These are phyloP conservation scores for Chlamydomonas reinhardtii DNA, from an alignment of 163 green algal species.

Conservation along the genomic window DNA sequence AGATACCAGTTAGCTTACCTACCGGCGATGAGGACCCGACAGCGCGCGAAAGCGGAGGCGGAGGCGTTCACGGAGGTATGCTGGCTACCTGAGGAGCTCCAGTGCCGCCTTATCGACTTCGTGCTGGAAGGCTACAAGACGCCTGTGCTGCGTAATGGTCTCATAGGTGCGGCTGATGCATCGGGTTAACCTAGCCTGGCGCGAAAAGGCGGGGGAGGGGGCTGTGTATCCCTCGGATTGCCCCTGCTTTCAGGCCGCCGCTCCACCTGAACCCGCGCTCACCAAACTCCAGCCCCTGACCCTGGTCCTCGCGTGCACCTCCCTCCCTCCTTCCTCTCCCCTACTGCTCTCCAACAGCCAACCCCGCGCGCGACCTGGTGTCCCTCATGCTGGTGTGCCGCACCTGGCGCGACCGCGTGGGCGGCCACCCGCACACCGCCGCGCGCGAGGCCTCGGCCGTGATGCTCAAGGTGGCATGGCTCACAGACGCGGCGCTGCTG, in stretches of 20 bases:
- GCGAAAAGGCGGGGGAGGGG: too few relatives aligned
- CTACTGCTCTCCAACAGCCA: background rate
- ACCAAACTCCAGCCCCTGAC: too few relatives aligned
- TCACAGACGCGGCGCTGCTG: constrained; percentile 1
- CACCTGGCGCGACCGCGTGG: background rate
- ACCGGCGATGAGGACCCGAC: background rate
- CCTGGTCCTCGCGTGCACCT: too few relatives aligned
- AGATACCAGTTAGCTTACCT: too few relatives aligned
- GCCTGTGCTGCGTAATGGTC: background rate
- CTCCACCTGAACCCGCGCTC: too few relatives aligned
- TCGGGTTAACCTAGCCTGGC: too few relatives aligned
- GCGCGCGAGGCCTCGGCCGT: background rate
- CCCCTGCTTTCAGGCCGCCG: too few relatives aligned
- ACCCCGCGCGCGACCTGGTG: constrained; percentile 16
- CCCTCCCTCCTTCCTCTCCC: too few relatives aligned
- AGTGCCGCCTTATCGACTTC: constrained; percentile 2
- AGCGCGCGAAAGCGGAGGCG: background rate
- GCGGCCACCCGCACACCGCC: background rate
- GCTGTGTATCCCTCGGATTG: too few relatives aligned
- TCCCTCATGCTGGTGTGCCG: constrained; percentile 27
- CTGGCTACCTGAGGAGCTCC: constrained; percentile 15
- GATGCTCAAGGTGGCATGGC: constrained; percentile 6
- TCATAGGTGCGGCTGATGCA: background rate
- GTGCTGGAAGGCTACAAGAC: background rate
- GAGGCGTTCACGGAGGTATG: background rate